phyloP scores from a whole-genome alignment of 148 eudicot species.

The Rhododendron vialii region DNA sequence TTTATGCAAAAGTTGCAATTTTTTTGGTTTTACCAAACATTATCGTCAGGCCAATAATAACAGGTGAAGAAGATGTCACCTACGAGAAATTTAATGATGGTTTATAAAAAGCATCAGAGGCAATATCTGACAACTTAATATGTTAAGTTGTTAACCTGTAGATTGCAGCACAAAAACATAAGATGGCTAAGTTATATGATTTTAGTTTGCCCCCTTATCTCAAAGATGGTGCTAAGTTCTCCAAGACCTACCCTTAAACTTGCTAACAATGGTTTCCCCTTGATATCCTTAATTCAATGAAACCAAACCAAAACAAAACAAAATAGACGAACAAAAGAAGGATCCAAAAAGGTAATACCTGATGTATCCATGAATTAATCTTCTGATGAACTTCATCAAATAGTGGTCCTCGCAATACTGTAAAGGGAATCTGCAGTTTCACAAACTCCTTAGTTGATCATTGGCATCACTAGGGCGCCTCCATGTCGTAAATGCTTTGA shows the following conservation, averaged over 20 bases:
- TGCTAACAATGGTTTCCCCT: background rate
- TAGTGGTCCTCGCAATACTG: conserved; percentile 72
- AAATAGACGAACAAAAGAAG: background rate
- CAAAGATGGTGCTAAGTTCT: background rate
- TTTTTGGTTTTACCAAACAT: background rate
- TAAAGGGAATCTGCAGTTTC: conserved; percentile 46
- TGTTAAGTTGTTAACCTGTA: background rate
- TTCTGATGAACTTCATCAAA: conserved; percentile 90
- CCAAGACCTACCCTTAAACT: background rate
- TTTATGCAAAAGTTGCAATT: background rate
- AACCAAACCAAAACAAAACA: background rate
- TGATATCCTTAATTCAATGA: background rate
- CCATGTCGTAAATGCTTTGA: background rate
- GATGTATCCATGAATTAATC: conserved; percentile 80
- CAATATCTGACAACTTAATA: background rate
- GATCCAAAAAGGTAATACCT: conserved; percentile 42
- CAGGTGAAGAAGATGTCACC: background rate
- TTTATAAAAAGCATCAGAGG: background rate
- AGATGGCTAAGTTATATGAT: background rate
- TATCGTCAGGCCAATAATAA: background rate
- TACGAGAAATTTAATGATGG: background rate
- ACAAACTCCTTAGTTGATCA: conserved; percentile 3
- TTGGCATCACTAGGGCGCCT: background rate
- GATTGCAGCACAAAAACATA: background rate
- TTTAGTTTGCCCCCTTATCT: background rate